Evolutionary conservation across 306 rosid genomes (phyloP).

Genomic region (Dalbergia cochinchinensis): DNA sequence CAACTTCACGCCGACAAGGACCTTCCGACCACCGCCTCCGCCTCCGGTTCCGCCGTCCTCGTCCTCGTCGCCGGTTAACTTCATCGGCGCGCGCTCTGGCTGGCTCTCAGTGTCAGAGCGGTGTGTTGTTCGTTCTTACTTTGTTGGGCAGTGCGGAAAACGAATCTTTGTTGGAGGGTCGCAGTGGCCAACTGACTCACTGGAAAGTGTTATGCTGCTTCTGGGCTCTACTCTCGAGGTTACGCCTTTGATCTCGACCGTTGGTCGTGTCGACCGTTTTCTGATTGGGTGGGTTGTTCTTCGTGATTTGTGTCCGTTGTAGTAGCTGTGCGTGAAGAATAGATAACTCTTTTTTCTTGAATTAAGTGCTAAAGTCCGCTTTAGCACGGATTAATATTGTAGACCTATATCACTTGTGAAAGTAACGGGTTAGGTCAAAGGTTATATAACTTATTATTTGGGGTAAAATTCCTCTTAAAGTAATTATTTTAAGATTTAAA

Average conservation of each 20-base stretch:
- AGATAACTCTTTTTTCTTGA: too few relatives aligned
- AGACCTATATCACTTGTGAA: neutral
- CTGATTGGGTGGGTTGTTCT: neutral
- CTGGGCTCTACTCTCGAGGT: neutral
- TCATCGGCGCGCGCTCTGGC: conserved; percentile 41
- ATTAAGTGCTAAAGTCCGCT: too few relatives aligned
- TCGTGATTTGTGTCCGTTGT: neutral
- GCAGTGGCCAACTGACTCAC: conserved; percentile 30
- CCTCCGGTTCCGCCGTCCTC: neutral
- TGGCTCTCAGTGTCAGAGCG: neutral
- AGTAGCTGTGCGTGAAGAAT: neutral
- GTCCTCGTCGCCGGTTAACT: conserved; percentile 48
- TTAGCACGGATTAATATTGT: neutral
- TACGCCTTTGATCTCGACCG: neutral
- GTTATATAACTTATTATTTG: neutral
- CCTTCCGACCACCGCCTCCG: conserved; percentile 52
- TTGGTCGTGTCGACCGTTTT: neutral
- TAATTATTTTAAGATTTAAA: too few relatives aligned
- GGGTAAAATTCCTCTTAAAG: neutral
- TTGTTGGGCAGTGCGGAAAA: conserved; percentile 40
- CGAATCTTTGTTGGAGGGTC: conserved; percentile 25
- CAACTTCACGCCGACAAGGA: conserved; percentile 82
- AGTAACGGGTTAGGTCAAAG: neutral
- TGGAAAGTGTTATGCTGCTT: neutral
- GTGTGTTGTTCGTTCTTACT: neutral